Evolutionary conservation across 371 early-diverging fungal species (phyloP).

Genomic region (Rhizopus sp.): DNA sequence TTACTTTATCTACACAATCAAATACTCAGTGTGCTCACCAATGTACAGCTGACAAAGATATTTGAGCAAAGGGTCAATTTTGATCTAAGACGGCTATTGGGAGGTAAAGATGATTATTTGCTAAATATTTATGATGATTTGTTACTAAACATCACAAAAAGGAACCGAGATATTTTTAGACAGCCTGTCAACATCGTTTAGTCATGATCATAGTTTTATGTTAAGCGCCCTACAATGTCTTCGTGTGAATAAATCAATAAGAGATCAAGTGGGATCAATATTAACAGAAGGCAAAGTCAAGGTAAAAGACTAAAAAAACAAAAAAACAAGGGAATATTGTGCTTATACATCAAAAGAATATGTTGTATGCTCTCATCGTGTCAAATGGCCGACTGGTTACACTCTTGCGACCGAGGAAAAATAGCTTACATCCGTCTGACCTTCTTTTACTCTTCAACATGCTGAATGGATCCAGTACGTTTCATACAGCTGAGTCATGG

Average conservation of each 20-base stretch:
- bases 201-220: slow-evolving; percentile 72
- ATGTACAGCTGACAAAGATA: slow-evolving; percentile 79
- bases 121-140: background rate
- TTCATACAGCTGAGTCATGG: slow-evolving; percentile 85
- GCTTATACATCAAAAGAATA: slow-evolving; percentile 32
- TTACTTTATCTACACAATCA: slow-evolving; percentile 82
- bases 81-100: slow-evolving; percentile 83
- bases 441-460: slow-evolving; percentile 84
- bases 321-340: background rate
- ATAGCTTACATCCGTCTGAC: slow-evolving; percentile 85
- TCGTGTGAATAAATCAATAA: slow-evolving; percentile 64
- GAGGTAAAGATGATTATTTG: slow-evolving; percentile 38
- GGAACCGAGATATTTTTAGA: slow-evolving; percentile 90
- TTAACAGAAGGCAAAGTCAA: slow-evolving; percentile 53
- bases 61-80: slow-evolving; percentile 88
- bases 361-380: slow-evolving; percentile 80
- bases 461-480: slow-evolving; percentile 74
- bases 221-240: slow-evolving; percentile 78
- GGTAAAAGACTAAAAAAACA: slow-evolving; percentile 1
- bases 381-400: slow-evolving; percentile 78
- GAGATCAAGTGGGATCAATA: slow-evolving; percentile 67
- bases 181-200: slow-evolving; percentile 72
- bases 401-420: slow-evolving; percentile 73
- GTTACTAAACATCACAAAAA: background rate
- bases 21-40: slow-evolving; percentile 84